Evolutionary conservation across 164 flowering plant genomes (phyloP), one percentile per base, ranked within the genome.

Genomic region (Tetracentron sinense): DNA sequence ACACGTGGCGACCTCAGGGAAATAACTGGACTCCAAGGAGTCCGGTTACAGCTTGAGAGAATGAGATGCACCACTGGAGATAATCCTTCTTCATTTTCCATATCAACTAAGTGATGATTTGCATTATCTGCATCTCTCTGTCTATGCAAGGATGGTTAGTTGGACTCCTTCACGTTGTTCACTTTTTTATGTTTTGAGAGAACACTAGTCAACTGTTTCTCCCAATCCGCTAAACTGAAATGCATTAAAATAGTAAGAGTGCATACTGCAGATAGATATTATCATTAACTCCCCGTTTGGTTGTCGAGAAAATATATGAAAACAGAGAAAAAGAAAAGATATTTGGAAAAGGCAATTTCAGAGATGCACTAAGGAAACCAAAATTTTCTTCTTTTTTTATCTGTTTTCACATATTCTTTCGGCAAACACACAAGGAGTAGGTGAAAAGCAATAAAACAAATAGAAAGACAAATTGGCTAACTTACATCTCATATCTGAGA

Each of bases 401-500:
- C n/a, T n/a, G n/a, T n/a, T n/a, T n/a, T n/a, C n/a, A n/a, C n/a
- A n/a, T n/a, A n/a, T n/a, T n/a, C n/a, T n/a, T n/a, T n/a, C n/a
- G n/a, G n/a, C n/a, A n/a, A n/a, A n/a, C n/a, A n/a, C n/a, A n/a
- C n/a, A n/a, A n/a, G n/a, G n/a, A n/a, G n/a, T n/a, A n/a, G n/a
- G 27, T 42, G 23, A 26, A 53, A 38, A 42, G 31, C 22, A 19
- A 42, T 26, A 26, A 11, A 42, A 16, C 12, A 20, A 33, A 19
- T 42, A 60, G 54, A n/a, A n/a, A n/a, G 44, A 16, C 38, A 7
- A 6, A 0, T 0, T 22, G 15, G 19, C 26, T 69, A 7, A 75
- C 87, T 83, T 75, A 87, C 96, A 90, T 81, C 75, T 86, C 86
- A 66, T 72, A 90, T 72, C 83, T 86, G 27, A 54, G 85, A 15